Conservation (phyloP, 306 rosid genomes). For the Castanospermum australe region DNA sequence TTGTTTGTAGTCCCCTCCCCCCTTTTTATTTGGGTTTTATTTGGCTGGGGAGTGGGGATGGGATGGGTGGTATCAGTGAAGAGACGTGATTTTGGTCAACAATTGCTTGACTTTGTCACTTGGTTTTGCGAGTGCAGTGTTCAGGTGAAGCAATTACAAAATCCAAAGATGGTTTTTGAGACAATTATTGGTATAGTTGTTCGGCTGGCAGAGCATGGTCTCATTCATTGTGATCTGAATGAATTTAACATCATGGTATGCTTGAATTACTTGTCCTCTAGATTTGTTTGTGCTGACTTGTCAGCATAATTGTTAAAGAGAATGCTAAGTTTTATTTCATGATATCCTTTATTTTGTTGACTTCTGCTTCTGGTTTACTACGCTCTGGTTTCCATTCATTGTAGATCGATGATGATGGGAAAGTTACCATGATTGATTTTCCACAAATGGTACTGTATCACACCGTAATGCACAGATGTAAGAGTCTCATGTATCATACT, state of each 20-base stretch:
- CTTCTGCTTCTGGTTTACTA: slow-evolving; percentile 20
- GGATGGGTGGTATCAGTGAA: not conserved
- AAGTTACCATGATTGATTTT: slow-evolving; percentile 87
- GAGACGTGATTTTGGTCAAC: not conserved
- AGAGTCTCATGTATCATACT: slow-evolving; percentile 28
- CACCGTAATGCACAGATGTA: slow-evolving; percentile 93
- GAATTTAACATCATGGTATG: slow-evolving; percentile 94
- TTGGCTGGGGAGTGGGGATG: not conserved
- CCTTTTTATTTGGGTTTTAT: not conserved
- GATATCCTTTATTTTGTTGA: not conserved
- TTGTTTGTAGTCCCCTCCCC: not conserved
- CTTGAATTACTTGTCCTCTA: slow-evolving; percentile 10
- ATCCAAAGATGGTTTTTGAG: slow-evolving; percentile 81
- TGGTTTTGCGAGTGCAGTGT: slow-evolving; percentile 54
- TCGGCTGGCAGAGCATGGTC: slow-evolving; percentile 88
- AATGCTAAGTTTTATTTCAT: not conserved
- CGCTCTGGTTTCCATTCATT: slow-evolving; percentile 2
- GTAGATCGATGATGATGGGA: slow-evolving; percentile 86
- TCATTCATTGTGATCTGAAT: slow-evolving; percentile 94
- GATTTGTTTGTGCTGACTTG: not conserved
- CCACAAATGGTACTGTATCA: slow-evolving; percentile 93
- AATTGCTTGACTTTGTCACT: not conserved
- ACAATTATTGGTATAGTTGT: slow-evolving; percentile 69
- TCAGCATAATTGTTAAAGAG: not conserved
- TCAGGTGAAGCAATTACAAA: slow-evolving; percentile 84